phyloP scores from a whole-genome alignment of 441 rosid species.

The Lepidium campestre region DNA sequence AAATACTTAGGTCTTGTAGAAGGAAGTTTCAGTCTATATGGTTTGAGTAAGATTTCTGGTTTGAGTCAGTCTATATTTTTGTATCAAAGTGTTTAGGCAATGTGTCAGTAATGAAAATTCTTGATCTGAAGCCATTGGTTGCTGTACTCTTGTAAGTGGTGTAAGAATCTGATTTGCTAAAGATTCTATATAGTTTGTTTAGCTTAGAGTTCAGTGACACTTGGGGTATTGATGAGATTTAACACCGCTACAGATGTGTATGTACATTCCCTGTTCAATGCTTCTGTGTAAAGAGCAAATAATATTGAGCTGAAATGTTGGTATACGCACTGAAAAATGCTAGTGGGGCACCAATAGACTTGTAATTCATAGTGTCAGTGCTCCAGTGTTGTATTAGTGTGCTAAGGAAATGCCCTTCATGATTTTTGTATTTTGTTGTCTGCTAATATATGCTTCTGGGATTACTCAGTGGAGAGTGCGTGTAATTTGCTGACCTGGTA shows the following conservation, averaged over 20 bases:
- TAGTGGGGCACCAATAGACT: background rate
- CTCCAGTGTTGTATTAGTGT: background rate
- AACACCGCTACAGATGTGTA: background rate
- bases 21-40: slow-evolving; percentile 49
- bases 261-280: background rate
- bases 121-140: slow-evolving; percentile 23
- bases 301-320: background rate
- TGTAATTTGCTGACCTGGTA: slow-evolving; percentile 10
- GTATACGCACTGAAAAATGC: background rate
- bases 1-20: slow-evolving; percentile 66
- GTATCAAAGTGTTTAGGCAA: slow-evolving; percentile 29
- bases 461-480: slow-evolving; percentile 18
- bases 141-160: slow-evolving; percentile 5
- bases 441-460: slow-evolving; percentile 7
- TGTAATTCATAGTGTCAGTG: slow-evolving; percentile 12
- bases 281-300: background rate
- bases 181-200: slow-evolving; percentile 7
- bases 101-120: slow-evolving; percentile 17
- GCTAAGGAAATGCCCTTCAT: background rate
- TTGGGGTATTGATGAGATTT: slow-evolving; percentile 4
- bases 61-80: slow-evolving; percentile 18
- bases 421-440: background rate
- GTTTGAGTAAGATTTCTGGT: slow-evolving; percentile 36
- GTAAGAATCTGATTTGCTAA: slow-evolving; percentile 20
- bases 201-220: slow-evolving; percentile 18